Evolutionary conservation across 768 basidiomycete species (phyloP), one percentile per base, ranked within the genome.

Genomic region (Pleurotus eryngii): DNA sequence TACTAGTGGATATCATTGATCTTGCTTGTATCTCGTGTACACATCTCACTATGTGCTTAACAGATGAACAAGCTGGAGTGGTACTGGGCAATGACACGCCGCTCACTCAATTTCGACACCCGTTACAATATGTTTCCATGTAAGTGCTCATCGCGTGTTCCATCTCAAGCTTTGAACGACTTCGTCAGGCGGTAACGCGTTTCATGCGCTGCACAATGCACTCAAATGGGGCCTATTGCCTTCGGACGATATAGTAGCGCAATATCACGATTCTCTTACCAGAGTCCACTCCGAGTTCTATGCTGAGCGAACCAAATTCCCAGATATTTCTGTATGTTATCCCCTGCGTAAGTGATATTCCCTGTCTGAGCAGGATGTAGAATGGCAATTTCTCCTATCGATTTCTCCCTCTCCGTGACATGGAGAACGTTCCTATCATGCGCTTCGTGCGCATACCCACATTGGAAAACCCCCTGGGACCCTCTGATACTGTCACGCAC

Each of bases 21-120:
- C 24, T 26, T n/a, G 42, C 42, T 45, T 45, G 20, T n/a, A 4
- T 22, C 5, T 3, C 42, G 3, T 35, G 30, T 45, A n/a, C 15
- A 45, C 18, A 45, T 17, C 42, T 45, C 42, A 45, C 5, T n/a
- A 15, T n/a, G 42, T 45, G 2, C 20, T 2, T 11, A 35, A 35
- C 20, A 62, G 57, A 57, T 62, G 30, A n/a, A 59, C 42, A 54
- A 46, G 37, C 27, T 65, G 1, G 64, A 65, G 40, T 64, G 58
- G 57, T 22, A 30, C n/a, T 64, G 61, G 63, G 56, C 59, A 3
- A 53, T 64, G 57, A 17, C 38, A n/a, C 4, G 15, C 3, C 18
- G 49, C 7, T 58, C 59, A 24, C n/a, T 65, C 22, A 58, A 64
- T 49, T 47, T 64, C 14, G 64, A 64, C 49, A 60, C 60, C 0